These are phyloP conservation scores for Lagerstroemia speciosa DNA, from an alignment of 345 rosid genomes.

Conservation along the genomic window DNA sequence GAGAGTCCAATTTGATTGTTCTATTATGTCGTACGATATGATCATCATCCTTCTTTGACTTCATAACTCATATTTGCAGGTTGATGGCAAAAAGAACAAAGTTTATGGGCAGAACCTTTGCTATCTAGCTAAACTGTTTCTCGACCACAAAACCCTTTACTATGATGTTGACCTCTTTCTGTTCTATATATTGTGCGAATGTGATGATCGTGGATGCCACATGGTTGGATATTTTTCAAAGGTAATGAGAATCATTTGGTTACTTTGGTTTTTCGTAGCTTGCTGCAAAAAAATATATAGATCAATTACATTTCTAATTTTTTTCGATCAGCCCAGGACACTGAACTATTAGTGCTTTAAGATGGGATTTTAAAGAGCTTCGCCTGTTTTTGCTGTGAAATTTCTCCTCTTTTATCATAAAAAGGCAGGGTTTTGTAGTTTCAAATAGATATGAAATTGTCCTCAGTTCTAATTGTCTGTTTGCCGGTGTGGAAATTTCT, in stretches of 20 bases:
- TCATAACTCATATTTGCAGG: constrained; percentile 30
- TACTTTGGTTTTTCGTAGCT: background rate
- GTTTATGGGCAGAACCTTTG: constrained; percentile 99
- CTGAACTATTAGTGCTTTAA: background rate
- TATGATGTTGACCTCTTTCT: constrained; percentile 95
- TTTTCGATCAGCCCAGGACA: background rate
- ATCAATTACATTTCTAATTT: background rate
- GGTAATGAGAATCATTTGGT: constrained; percentile 31
- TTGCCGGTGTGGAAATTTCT: background rate
- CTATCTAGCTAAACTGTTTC: constrained; percentile 91
- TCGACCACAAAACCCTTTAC: constrained; percentile 98
- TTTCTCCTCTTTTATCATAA: background rate
- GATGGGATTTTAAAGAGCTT: background rate
- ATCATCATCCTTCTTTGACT: background rate
- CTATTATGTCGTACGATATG: background rate
- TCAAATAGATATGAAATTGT: background rate
- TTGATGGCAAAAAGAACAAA: constrained; percentile 97
- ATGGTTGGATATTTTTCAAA: constrained; percentile 99
- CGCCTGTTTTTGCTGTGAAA: background rate
- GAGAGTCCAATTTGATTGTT: background rate
- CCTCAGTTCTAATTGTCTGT: background rate
- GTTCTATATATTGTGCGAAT: constrained; percentile 87
- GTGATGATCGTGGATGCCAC: constrained; percentile 99
- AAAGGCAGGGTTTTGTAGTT: background rate
- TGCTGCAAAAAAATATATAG: background rate